Evolutionary conservation across 2,329 filamentous ascomycete genomes (phyloP).

Genomic region (Aureobasidium namibiae): DNA sequence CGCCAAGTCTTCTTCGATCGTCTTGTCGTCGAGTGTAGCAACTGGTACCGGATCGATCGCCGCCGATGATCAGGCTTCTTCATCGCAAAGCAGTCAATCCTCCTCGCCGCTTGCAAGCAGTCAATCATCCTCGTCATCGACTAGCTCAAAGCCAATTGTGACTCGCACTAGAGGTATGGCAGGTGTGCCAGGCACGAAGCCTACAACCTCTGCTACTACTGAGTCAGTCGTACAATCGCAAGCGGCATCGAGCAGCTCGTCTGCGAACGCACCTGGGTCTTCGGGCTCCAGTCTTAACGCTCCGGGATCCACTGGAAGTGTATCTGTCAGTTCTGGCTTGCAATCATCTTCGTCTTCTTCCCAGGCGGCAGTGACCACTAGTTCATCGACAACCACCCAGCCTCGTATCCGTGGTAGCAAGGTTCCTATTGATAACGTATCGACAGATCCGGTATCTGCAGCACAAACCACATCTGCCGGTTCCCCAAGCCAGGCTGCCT

Average conservation of each 20-base stretch:
- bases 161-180: conserved; percentile 1
- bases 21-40: neutral
- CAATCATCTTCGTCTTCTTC: neutral
- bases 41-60: neutral
- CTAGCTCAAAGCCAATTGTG: neutral
- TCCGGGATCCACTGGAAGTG: neutral
- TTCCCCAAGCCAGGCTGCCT: neutral
- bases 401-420: neutral
- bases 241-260: neutral
- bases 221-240: neutral
- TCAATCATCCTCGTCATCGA: neutral
- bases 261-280: neutral
- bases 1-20: neutral
- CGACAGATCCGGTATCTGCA: neutral
- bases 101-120: too few relatives aligned
- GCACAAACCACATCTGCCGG: neutral
- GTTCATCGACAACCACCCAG: neutral
- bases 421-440: neutral
- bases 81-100: neutral
- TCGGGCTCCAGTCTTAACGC: neutral
- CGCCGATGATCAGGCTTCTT: neutral
- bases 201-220: neutral
- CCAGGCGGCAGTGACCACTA: neutral
- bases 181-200: neutral
- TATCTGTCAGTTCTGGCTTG: neutral